Base-by-base conservation (phyloP, 1,284 basidiomycete species). In the Boletus hoseneyae region DNA sequence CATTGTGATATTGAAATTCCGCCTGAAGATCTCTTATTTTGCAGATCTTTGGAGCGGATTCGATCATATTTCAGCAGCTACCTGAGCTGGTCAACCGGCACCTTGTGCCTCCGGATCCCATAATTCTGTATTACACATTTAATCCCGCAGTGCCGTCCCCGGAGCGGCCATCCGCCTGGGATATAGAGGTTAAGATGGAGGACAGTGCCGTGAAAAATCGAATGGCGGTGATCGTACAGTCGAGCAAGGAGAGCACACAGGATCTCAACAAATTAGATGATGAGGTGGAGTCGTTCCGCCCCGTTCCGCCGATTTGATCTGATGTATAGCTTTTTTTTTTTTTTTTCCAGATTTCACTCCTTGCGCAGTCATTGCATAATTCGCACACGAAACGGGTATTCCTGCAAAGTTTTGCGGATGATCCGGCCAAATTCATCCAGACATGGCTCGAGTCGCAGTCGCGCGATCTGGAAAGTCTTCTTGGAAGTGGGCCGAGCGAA, bases 401-500 rank as follows among this genome's bases (percentile, higher is more conserved):
- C 71, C 73, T 98, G 38, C 77, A 85, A 46, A 81, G 85, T 0
- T 98, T 97, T 64, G 84, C 93, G 16, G 73, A 80, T 2, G 82
- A 93, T 50, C 93, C 93, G 0, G 77, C 83, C 1, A 76, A 75
- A 30, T 97, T 97, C 64, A 87, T 97, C 50, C 84, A 93, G 58
- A 88, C 82, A 4, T 98, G 91, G 90, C 72, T 97, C 32, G 87
- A 88, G 50, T 93, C 89, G 3, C 96, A 98, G 67, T 89, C 93
- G 29, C 79, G 91, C 16, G 93, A 97, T 67, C 70, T 99, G 36
- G 93, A 96, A 68, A 85, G 80, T 51, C 80, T 97, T 52, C 76
- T 98, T n/a, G 91, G 90, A 35, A 90, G 86, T 66, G 93, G 93
- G 3, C 83, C 87, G 3, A 84, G 83, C 21, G 85, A 91, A 63